Conservation (phyloP, 2,329 filamentous ascomycete species). For the Cordyceps fumosorosea region DNA sequence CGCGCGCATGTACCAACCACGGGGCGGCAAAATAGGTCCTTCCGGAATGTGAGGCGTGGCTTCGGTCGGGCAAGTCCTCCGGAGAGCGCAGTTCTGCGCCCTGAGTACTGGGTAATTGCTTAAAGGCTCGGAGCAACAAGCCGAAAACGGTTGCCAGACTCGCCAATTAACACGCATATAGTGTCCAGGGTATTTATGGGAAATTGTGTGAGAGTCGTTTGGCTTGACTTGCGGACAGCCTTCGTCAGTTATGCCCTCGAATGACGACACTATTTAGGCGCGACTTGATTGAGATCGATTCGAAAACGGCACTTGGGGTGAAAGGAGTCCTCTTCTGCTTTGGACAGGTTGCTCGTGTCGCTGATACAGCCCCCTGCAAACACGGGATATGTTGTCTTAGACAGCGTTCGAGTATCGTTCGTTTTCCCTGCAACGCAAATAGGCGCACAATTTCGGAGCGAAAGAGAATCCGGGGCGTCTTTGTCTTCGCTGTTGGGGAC, state of each 20-base stretch:
- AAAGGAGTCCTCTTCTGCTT: not conserved
- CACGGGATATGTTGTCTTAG: not conserved
- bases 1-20: not conserved
- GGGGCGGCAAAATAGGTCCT: not conserved
- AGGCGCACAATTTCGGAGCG: not conserved
- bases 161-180: not conserved
- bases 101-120: not conserved
- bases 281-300: not conserved
- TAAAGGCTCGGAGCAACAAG: not conserved
- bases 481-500: not conserved
- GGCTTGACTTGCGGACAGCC: too few relatives aligned
- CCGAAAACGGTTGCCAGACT: constrained; percentile 1
- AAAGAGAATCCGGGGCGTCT: not conserved
- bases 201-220: too few relatives aligned
- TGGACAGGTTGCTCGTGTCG: too few relatives aligned
- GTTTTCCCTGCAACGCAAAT: not conserved
- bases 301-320: not conserved
- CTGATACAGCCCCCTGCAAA: too few relatives aligned
- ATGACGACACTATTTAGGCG: not conserved
- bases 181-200: not conserved
- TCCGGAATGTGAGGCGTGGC: not conserved
- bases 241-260: not conserved
- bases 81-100: constrained; percentile 3
- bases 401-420: not conserved
- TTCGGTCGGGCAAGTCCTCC: not conserved